Percentiles rank a stretch among this genome's conserved stretches.
phyloP scores from a whole-genome alignment of 176 grass and related monocot species.

The Triticum urartu region DNA sequence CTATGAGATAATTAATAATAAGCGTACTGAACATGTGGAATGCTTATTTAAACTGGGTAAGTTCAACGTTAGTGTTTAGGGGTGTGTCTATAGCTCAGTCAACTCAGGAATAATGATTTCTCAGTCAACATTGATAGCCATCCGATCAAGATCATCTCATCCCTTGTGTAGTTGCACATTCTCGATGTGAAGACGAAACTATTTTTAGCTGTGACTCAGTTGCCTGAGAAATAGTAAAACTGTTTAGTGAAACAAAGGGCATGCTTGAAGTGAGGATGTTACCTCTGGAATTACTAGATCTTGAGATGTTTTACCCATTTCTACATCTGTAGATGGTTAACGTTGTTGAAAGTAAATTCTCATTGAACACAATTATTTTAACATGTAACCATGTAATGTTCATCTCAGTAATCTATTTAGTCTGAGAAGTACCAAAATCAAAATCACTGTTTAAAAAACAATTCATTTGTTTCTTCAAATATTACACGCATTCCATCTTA shows the following conservation, averaged over 20 bases:
- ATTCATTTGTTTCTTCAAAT: constrained; percentile 2
- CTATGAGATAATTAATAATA: background rate
- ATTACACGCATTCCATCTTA: constrained; percentile 3
- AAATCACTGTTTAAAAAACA: background rate
- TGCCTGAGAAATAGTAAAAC: background rate
- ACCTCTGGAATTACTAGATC: background rate
- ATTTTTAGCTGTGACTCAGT: background rate
- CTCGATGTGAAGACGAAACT: background rate
- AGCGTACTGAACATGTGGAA: background rate
- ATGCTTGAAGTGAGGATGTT: background rate
- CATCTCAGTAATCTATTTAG: background rate
- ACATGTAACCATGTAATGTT: background rate
- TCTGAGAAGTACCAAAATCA: background rate
- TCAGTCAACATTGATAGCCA: background rate
- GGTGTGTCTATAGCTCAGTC: background rate
- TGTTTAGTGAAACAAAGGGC: background rate
- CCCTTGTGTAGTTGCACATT: background rate
- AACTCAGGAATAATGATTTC: background rate
- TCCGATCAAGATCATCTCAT: background rate
- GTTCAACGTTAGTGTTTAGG: background rate
- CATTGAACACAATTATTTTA: background rate
- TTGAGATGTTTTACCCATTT: background rate
- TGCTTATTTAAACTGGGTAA: background rate
- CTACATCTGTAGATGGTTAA: background rate
- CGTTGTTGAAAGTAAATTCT: background rate